phyloP scores from a whole-genome alignment of 1,284 basidiomycete genomes.

The Puccinia polysora region DNA sequence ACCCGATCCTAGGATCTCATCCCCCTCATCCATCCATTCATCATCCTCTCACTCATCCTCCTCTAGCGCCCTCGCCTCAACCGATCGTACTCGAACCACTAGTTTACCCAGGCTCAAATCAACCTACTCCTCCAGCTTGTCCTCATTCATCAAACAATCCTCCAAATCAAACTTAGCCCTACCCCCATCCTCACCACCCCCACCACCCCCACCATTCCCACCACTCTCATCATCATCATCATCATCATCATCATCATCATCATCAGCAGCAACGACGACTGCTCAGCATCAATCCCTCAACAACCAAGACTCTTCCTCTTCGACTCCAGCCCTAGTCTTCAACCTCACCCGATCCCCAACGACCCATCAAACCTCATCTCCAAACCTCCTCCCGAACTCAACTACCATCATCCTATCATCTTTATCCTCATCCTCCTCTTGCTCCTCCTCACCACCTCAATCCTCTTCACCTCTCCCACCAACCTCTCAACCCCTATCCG shows the following conservation, averaged over 20 bases:
- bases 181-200: not conserved
- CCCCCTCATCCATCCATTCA: not conserved
- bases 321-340: no score
- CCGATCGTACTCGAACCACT: no score
- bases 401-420: slow-evolving; percentile 12
- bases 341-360: no score
- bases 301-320: no score
- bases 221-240: not conserved
- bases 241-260: not conserved
- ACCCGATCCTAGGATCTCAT: not conserved
- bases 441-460: not conserved
- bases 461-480: no score
- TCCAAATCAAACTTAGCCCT: not conserved
- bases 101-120: no score
- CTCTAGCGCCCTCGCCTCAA: no score
- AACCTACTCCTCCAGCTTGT: not conserved
- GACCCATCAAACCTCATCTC: not conserved
- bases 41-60: no score
- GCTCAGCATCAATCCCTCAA: no score
- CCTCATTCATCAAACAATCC: not conserved
- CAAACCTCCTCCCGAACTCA: not conserved
- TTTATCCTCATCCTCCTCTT: not conserved
- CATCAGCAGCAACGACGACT: no score
- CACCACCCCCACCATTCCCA: no score
- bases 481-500: not conserved